Conservation (phyloP, 352 stramenopile species). For the Phytophthora nicotianae region DNA sequence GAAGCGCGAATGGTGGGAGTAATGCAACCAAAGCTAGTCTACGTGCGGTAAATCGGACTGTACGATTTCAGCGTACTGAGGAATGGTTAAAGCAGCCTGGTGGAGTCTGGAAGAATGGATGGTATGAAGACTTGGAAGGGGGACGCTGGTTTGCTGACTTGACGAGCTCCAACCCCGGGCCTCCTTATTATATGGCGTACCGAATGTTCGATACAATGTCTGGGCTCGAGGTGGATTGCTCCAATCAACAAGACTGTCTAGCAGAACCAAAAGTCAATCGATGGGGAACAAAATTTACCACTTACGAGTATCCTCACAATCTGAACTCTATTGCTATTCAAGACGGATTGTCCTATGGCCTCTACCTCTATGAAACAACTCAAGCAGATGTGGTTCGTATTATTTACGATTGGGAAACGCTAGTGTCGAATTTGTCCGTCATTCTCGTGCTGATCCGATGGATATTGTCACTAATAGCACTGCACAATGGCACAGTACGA, state of each 20-base stretch:
- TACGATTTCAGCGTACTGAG: slow-evolving; percentile 20
- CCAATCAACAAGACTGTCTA: slow-evolving; percentile 12
- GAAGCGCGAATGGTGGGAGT: slow-evolving; percentile 2
- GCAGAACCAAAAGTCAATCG: slow-evolving; percentile 2
- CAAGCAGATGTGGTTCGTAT: slow-evolving; percentile 3
- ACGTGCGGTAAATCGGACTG: slow-evolving; percentile 14
- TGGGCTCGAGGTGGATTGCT: slow-evolving; percentile 26
- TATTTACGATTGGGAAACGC: slow-evolving; percentile 35
- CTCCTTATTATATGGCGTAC: slow-evolving; percentile 25
- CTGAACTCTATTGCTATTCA: slow-evolving; percentile 23
- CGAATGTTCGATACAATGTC: slow-evolving; percentile 24
- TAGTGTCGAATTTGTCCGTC: slow-evolving; percentile 41
- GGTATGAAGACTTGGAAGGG: slow-evolving; percentile 33
- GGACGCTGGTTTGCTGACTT: slow-evolving; percentile 37
- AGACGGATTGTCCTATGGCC: slow-evolving; percentile 26
- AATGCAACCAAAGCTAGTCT: slow-evolving; percentile 5
- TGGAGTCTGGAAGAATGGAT: slow-evolving; percentile 29
- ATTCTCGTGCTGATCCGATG: slow-evolving; percentile 36
- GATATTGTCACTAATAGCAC: slow-evolving; percentile 29
- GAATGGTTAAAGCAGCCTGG: slow-evolving; percentile 18
- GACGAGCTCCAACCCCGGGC: slow-evolving; percentile 17
- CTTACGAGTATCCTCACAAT: slow-evolving; percentile 4
- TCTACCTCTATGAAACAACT: slow-evolving; percentile 29
- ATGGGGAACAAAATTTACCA: slow-evolving; percentile 20
- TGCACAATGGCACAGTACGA: slow-evolving; percentile 15